A percentile compares a stretch with the other conserved stretches of the same genome.
These are phyloP conservation scores for Saccharomyces uvarum DNA, from an alignment of 1,139 yeast species.

Conservation along the genomic window DNA sequence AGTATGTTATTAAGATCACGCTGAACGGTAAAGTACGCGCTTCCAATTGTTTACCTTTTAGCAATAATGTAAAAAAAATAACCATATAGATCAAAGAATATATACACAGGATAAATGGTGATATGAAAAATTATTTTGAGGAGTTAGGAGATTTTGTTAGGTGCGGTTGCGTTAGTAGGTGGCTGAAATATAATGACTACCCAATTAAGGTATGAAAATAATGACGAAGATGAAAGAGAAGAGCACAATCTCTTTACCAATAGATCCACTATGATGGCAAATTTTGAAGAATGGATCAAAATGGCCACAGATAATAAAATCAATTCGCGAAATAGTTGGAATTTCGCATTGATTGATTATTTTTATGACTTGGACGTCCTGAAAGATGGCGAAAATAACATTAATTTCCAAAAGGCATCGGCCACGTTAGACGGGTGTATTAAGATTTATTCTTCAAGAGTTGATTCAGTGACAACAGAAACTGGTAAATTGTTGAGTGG, in stretches of 20 bases:
- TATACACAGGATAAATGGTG: not conserved
- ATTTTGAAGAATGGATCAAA: constrained; percentile 87
- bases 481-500: constrained; percentile 84
- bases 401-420: constrained; percentile 57
- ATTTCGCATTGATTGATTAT: constrained; percentile 80
- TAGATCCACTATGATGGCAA: constrained; percentile 44
- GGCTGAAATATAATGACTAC: constrained; percentile 15
- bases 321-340: constrained; percentile 64
- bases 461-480: constrained; percentile 86
- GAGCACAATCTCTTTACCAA: constrained; percentile 30
- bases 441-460: constrained; percentile 75
- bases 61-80: constrained; percentile 27
- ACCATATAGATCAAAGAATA: constrained; percentile 21
- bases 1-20: not conserved
- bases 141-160: not conserved
- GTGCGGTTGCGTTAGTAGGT: not conserved
- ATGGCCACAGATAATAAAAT: constrained; percentile 82
- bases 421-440: constrained; percentile 82
- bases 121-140: no score
- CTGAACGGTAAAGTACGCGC: not conserved
- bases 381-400: constrained; percentile 31
- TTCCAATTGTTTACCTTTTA: not conserved
- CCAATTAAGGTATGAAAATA: constrained; percentile 19
- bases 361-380: constrained; percentile 38
- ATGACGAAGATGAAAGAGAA: constrained; percentile 13